Base-by-base conservation (phyloP, 164 flowering plant species). In the Annona squamosa region DNA sequence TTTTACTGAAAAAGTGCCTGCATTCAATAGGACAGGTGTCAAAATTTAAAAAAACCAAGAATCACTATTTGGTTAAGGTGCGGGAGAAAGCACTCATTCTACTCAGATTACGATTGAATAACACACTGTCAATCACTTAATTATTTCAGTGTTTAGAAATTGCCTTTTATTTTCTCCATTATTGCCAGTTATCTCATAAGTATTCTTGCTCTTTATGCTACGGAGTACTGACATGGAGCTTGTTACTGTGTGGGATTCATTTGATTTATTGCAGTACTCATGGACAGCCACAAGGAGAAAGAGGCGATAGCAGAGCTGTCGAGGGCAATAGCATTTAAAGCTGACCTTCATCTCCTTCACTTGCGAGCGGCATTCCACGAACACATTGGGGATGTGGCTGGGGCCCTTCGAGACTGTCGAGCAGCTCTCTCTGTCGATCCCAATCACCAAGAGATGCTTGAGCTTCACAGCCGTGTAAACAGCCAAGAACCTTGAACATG, bases 351-450 rank as follows among this genome's bases (percentile, higher is more conserved):
- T 69, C 97, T 96, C 62, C 86, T 96, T 12, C 99, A 96, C 79
- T 74, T 93, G 42, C 84, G 99, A 18, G 99, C 99, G 1, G 97
- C 97, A 45, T 96, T 93, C 77, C 97, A 93, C 56, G 98, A 96
- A 83, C 93, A 93, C 82, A 77, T 84, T 0, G 97, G 94, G 1
- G 91, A 96, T 77, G 92, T 86, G 4, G 47, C 80, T 63, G 89
- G 91, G 4, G 98, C 98, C 0, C 77, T 93, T 13, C 79, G 99
- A 43, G 99, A 96, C 79, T 93, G 99, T 73, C 84, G 97, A 43
- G 98, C 99, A 19, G 95, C 98, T 13, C 97, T 95, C 64, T 93
- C 98, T 6, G 91, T 95, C 3, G 98, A 95, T 56, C 99, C 99
- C 10, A 88, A 87, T 78, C 98, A 95, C 82, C 99, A 83, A 79